Evolutionary conservation across 2,329 filamentous ascomycete genomes (phyloP).

Genomic region (Orbilia ellipsospora): DNA sequence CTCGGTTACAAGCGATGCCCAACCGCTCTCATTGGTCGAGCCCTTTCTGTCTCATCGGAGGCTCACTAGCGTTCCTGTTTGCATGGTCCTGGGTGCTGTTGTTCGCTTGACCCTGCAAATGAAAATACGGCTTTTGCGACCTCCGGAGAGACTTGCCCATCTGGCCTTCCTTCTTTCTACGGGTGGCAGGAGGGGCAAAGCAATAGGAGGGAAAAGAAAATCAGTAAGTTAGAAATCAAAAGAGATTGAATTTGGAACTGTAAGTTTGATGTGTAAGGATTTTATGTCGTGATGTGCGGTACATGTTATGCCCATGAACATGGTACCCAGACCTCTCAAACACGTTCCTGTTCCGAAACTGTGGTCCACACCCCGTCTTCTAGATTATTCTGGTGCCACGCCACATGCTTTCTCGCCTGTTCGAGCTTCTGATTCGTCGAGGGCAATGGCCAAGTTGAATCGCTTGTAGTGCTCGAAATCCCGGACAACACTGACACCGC

Average conservation of each 20-base stretch:
- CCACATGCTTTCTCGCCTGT: constrained; percentile 57
- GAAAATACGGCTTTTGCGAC: constrained; percentile 42
- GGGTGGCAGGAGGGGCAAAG: constrained; percentile 21
- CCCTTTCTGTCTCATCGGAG: constrained; percentile 44
- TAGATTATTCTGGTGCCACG: constrained; percentile 56
- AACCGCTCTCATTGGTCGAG: constrained; percentile 43
- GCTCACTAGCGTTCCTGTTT: constrained; percentile 55
- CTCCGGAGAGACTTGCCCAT: constrained; percentile 37
- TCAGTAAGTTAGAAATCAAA: constrained; percentile 34
- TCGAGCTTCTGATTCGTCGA: constrained; percentile 64
- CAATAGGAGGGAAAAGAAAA: constrained; percentile 15
- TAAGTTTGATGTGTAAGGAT: constrained; percentile 30
- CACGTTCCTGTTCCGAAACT: constrained; percentile 55
- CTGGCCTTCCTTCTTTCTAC: constrained; percentile 35
- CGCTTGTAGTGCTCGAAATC: constrained; percentile 80
- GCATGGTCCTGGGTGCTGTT: constrained; percentile 53
- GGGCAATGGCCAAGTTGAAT: constrained; percentile 72
- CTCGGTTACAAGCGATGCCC: constrained; percentile 55
- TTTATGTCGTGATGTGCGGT: constrained; percentile 35
- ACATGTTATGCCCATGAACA: constrained; percentile 41
- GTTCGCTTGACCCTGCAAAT: constrained; percentile 56
- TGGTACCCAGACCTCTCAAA: constrained; percentile 32
- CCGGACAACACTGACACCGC: constrained; percentile 82
- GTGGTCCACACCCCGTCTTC: constrained; percentile 53
- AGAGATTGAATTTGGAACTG: constrained; percentile 34